A percentile compares a stretch with the other conserved stretches of the same genome.
Evolutionary conservation across 371 early-diverging fungal genomes (phyloP).

Genomic region (Haplosporangium sp.): DNA sequence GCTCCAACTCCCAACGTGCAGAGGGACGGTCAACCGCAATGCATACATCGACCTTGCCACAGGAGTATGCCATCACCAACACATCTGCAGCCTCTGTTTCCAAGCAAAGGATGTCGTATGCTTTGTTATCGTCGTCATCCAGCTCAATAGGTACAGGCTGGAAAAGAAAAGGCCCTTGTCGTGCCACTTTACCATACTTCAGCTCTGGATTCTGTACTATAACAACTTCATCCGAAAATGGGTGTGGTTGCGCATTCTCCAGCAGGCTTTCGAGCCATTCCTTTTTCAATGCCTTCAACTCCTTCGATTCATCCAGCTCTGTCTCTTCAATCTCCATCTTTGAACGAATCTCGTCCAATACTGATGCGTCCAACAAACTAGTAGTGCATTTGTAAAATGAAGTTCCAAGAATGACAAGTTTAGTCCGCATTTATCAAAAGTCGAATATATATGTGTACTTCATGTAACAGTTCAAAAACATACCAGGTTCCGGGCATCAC

Average conservation of each 20-base stretch:
- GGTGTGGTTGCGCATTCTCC: slow-evolving; percentile 22
- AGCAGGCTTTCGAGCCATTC: slow-evolving; percentile 54
- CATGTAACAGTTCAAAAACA: not conserved
- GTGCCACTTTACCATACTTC: slow-evolving; percentile 9
- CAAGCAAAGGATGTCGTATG: slow-evolving; percentile 57
- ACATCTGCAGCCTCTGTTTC: slow-evolving; percentile 46
- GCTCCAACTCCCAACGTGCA: slow-evolving; percentile 37
- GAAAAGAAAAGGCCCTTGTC: slow-evolving; percentile 59
- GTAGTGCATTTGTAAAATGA: not conserved
- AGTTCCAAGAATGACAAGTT: not conserved
- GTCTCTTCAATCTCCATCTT: slow-evolving; percentile 9
- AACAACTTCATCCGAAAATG: slow-evolving; percentile 36
- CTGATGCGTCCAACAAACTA: slow-evolving; percentile 25
- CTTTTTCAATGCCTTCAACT: not conserved
- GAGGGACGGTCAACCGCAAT: slow-evolving; percentile 50
- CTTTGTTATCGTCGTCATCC: slow-evolving; percentile 51
- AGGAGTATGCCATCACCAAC: slow-evolving; percentile 54
- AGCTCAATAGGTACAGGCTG: slow-evolving; percentile 56
- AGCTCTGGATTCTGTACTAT: slow-evolving; percentile 30
- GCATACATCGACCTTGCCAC: slow-evolving; percentile 57
- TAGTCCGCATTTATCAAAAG: not conserved
- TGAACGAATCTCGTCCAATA: slow-evolving; percentile 29
- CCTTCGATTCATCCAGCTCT: not conserved
- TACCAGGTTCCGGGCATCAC: slow-evolving; percentile 64
- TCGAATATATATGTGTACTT: not conserved